Conservation (phyloP, 2,329 filamentous ascomycete species). For the Magnaporthales sp. region DNA sequence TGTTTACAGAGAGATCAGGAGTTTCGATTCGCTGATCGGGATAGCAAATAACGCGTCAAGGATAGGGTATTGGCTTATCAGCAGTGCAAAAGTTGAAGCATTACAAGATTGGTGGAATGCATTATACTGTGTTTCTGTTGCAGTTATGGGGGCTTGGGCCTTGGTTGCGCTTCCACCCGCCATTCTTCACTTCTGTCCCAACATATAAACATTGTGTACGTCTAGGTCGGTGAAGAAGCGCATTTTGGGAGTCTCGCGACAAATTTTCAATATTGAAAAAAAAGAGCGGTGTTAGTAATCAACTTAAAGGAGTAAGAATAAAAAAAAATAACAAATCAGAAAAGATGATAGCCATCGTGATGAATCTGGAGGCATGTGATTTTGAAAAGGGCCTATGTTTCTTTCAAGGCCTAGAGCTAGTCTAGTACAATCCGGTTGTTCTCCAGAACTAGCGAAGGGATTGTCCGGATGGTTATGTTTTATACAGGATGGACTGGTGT, state of each 20-base stretch:
- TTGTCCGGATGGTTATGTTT: no score
- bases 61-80: background rate
- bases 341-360: background rate
- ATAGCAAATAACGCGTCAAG: background rate
- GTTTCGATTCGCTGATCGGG: slow-evolving; percentile 54
- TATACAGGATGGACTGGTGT: no score
- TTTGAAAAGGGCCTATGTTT: background rate
- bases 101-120: background rate
- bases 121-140: background rate
- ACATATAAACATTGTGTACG: background rate
- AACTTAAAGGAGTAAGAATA: background rate
- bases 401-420: background rate
- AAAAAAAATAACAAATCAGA: background rate
- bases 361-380: background rate
- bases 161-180: background rate
- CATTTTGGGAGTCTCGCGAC: background rate
- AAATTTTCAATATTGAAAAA: background rate
- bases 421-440: no score
- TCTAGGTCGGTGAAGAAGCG: background rate
- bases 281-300: background rate
- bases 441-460: no score
- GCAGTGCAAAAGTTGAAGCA: background rate
- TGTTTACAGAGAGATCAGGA: slow-evolving; percentile 85
- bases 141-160: background rate
- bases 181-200: background rate